Evolutionary conservation across 768 basidiomycete species (phyloP).

Genomic region (Podaxis pistillaris): DNA sequence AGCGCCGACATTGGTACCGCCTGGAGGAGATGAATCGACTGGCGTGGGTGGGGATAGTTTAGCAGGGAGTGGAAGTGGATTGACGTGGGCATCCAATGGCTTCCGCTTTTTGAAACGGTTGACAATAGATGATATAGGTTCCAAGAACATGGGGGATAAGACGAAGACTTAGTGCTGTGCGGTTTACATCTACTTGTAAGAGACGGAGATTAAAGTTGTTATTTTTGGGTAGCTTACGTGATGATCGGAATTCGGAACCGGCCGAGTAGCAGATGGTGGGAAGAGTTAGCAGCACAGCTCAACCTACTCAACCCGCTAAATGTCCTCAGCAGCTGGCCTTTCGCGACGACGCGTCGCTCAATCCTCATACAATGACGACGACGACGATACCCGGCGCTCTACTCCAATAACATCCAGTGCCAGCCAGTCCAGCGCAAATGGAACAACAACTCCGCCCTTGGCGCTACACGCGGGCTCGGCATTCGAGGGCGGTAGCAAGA

Average conservation of each 20-base stretch:
- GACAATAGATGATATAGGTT: not conserved
- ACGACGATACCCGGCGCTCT: slow-evolving; percentile 30
- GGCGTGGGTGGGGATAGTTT: not conserved
- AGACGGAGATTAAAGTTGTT: no score
- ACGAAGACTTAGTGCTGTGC: no score
- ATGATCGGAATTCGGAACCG: not conserved
- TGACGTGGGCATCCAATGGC: not conserved
- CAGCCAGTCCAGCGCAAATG: slow-evolving; percentile 17
- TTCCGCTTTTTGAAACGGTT: not conserved
- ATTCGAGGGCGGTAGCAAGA: slow-evolving; percentile 81
- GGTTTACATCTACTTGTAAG: no score
- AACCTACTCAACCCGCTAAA: slow-evolving; percentile 18
- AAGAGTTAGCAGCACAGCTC: not conserved
- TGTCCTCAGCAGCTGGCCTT: slow-evolving; percentile 50
- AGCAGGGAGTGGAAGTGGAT: not conserved
- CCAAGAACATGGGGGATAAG: not conserved
- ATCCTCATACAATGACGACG: slow-evolving; percentile 31
- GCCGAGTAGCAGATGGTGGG: not conserved
- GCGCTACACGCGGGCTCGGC: slow-evolving; percentile 73
- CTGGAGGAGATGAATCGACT: not conserved
- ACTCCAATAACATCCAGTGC: slow-evolving; percentile 21
- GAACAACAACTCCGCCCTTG: slow-evolving; percentile 20
- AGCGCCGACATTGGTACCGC: not conserved
- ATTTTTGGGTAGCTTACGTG: not conserved
- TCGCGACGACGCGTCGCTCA: slow-evolving; percentile 56